phyloP scores from a whole-genome alignment of 192 early-diverging fungal genomes.

The Piromyces finnis region DNA sequence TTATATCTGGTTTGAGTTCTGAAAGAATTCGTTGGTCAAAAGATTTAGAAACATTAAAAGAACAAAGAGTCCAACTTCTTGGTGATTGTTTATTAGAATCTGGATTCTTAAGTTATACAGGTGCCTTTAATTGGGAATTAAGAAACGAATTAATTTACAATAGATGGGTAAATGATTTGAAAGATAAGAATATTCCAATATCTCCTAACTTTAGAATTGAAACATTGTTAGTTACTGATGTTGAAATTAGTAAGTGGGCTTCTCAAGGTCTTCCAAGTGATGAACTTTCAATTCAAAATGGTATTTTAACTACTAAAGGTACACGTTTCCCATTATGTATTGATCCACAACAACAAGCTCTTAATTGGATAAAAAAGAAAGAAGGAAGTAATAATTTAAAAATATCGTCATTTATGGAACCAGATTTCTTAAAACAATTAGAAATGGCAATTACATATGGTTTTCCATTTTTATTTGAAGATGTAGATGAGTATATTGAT shows the following conservation, averaged over 20 bases:
- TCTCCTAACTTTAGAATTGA: constrained; percentile 26
- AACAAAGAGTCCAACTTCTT: constrained; percentile 28
- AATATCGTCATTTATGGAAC: constrained; percentile 33
- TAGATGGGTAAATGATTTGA: constrained; percentile 26
- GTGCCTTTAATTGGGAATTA: constrained; percentile 43
- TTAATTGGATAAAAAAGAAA: constrained; percentile 38
- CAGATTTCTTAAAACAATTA: constrained; percentile 40
- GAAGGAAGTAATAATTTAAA: constrained; percentile 35
- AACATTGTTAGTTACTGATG: constrained; percentile 27
- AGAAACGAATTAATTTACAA: constrained; percentile 38
- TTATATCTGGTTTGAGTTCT: constrained; percentile 37
- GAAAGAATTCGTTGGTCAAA: constrained; percentile 39
- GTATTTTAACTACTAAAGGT: constrained; percentile 37
- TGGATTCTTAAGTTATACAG: constrained; percentile 38
- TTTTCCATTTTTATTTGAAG: constrained; percentile 43
- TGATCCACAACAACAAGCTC: constrained; percentile 40
- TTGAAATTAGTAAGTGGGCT: constrained; percentile 37
- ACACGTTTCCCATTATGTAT: constrained; percentile 42
- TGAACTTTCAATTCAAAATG: constrained; percentile 42
- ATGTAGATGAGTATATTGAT: constrained; percentile 46
- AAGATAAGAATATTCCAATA: constrained; percentile 17
- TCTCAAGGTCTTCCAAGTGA: constrained; percentile 40
- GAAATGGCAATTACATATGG: constrained; percentile 46
- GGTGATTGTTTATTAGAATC: constrained; percentile 40
- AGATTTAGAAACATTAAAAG: constrained; percentile 28